Base-by-base conservation (phyloP, 2,329 filamentous ascomycete genomes). In the Colletotrichum sublineola region DNA sequence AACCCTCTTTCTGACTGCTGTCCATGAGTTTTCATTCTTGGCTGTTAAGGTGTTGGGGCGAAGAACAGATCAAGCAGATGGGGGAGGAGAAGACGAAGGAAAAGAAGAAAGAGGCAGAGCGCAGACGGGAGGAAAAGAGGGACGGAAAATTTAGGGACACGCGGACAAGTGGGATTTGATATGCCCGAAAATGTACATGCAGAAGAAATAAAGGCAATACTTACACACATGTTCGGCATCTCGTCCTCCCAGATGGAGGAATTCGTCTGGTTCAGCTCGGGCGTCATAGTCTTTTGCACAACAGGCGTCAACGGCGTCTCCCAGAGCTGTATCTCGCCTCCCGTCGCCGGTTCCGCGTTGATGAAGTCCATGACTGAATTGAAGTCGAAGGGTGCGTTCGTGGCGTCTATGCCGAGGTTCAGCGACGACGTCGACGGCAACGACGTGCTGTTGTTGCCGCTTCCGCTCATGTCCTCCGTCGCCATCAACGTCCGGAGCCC, bases 341-440 rank as follows among this genome's bases (percentile, higher is more conserved):
- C 69, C 48, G 63, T 63, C 24, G 40, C 53, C 40, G 66, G 73
- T 40, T 74, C 71, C 6, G 63, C 67, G 12, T 61, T 71, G 20
- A 73, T 40, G 58, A 71, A 74, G 42, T 73, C 71, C 66, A 74
- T 73, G 46, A 74, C 66, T 12, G 71, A 67, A 48, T 74, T 73
- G 29, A 73, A 73, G 73, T 82, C 81, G 75, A 82, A 82, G 57
- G 78, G 75, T 64, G 81, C 68, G 62, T 75, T 74, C 24, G 71
- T 60, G 67, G 75, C 71, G 46, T 75, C 74, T 40, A 73, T 46
- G 46, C 46, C 38, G 52, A 64, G 44, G 46, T 29, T 53, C 69
- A 65, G 67, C 70, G 73, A 76, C 53, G 62, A 74, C 68, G 70
- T 75, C 53, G 79, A 76, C 73, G 72, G 75, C 74, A 67, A 74